Base-by-base conservation (phyloP, 768 basidiomycete genomes). In the Boletus huronensis region DNA sequence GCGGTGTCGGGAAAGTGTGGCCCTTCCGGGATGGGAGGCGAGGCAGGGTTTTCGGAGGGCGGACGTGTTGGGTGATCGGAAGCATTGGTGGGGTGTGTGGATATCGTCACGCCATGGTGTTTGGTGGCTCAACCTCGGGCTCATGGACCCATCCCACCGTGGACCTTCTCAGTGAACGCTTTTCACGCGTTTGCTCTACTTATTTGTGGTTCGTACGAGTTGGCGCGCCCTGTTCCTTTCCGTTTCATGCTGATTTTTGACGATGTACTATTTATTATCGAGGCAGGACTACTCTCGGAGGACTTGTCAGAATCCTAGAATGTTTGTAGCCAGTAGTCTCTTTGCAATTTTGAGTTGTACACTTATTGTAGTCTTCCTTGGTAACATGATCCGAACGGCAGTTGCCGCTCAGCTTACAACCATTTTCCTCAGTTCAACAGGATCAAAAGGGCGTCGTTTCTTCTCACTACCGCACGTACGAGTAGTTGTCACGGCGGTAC, bases 31-130 rank as follows among this genome's bases (percentile, higher is more conserved):
- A 2, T 74, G 76, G 51, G 75, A 77, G 39, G 61, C 72, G 32
- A 58, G 57, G 38, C 64, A 72, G 46, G 77, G 78, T 0, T 78
- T 77, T 49, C 74, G 64, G 58, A 73, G 83, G 34, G 74, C 78
- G 39, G 84, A 85, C 64, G 73, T 75, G 44, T 58, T 84, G 31
- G 82, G 81, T 1, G 71, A 72, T 36, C 68, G 72, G 49, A 72
- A 75, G 52, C 64, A 70, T 48, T 84, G 77, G 62, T 75, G 77
- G 64, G 82, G 81, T 1, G 47, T 65, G 36, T 71, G 69, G 70
- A 55, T 68, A 29, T 58, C 70, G 31, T 53, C 62, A 5, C 53
- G 46, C 6, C 68, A 79, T 42, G 62, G 72, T 3, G 68, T 70
- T 5, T 81, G 78, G 78, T 75, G 72, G 54, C 61, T 82, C 23